Evolutionary conservation across 768 basidiomycete species (phyloP).

Genomic region (Amanita polypyramis): DNA sequence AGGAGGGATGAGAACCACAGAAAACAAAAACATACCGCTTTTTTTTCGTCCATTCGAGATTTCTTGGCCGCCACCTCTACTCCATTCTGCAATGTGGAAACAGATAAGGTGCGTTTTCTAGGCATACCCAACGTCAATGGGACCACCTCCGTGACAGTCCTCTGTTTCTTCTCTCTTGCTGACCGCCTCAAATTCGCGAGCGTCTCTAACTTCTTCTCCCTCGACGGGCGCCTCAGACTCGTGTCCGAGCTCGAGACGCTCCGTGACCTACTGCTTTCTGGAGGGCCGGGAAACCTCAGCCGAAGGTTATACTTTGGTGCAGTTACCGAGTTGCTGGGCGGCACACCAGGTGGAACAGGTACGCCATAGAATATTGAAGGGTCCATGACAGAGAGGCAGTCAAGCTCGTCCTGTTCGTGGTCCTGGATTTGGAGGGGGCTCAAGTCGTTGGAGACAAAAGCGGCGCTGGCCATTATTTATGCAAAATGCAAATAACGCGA

Average conservation of each 20-base stretch:
- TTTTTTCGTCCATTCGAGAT: conserved; percentile 22
- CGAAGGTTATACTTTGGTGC: not conserved
- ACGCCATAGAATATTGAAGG: not conserved
- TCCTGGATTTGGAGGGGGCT: not conserved
- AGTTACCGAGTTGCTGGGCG: no score
- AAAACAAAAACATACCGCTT: conserved; percentile 23
- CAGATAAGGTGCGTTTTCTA: conserved; percentile 7
- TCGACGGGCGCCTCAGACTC: not conserved
- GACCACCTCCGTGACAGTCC: not conserved
- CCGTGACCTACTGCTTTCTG: not conserved
- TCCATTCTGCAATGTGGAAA: conserved; percentile 2
- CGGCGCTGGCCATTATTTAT: not conserved
- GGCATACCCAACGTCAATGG: not conserved
- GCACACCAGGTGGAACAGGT: not conserved
- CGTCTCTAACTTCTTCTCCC: not conserved
- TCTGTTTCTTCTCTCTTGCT: not conserved
- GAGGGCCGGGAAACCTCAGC: not conserved
- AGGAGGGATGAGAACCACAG: not conserved
- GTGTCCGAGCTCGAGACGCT: not conserved
- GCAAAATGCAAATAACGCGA: not conserved
- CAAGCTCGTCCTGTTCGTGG: conserved; percentile 5
- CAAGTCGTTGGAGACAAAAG: not conserved
- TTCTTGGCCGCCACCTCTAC: conserved; percentile 14
- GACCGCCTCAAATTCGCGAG: not conserved
- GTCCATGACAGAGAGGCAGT: conserved; percentile 2